phyloP scores from a whole-genome alignment of 73 alveolate genomes.

The Paramecium biaurelia region DNA sequence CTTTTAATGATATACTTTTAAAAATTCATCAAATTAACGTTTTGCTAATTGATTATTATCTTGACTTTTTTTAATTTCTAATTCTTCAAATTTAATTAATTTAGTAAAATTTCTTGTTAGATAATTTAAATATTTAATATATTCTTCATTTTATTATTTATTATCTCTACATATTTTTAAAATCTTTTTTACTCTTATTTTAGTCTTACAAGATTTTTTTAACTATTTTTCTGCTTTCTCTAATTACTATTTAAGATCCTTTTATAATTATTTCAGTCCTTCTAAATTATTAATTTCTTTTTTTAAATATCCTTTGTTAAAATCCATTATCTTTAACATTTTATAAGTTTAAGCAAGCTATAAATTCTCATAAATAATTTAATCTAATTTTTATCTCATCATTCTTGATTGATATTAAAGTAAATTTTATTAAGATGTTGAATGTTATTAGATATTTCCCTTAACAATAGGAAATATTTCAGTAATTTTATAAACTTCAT shows the following conservation, averaged over 20 bases:
- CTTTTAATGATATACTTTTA: neutral
- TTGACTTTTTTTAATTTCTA: constrained; percentile 15
- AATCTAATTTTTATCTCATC: constrained; percentile 46
- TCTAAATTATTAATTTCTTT: constrained; percentile 26
- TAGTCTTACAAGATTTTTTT: constrained; percentile 58
- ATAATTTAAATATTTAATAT: constrained; percentile 65
- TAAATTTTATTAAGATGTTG: neutral
- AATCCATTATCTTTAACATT: constrained; percentile 38
- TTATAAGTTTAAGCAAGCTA: constrained; percentile 25
- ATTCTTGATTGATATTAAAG: constrained; percentile 1
- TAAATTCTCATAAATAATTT: neutral
- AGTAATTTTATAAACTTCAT: neutral
- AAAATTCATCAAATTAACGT: neutral
- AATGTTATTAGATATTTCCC: constrained; percentile 14
- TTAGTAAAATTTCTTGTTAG: constrained; percentile 65
- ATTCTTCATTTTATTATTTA: constrained; percentile 72
- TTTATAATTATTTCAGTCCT: neutral
- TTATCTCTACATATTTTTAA: constrained; percentile 67
- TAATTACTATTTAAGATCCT: neutral
- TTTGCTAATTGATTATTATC: neutral
- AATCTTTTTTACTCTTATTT: constrained; percentile 63
- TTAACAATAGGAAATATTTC: constrained; percentile 46
- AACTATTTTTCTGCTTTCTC: constrained; percentile 66
- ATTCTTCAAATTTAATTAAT: constrained; percentile 63
- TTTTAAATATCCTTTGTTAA: constrained; percentile 19